A percentile compares a stretch with the other conserved stretches of the same genome.
phyloP scores from a whole-genome alignment of 768 basidiomycete species.

The Hericium alpestre region DNA sequence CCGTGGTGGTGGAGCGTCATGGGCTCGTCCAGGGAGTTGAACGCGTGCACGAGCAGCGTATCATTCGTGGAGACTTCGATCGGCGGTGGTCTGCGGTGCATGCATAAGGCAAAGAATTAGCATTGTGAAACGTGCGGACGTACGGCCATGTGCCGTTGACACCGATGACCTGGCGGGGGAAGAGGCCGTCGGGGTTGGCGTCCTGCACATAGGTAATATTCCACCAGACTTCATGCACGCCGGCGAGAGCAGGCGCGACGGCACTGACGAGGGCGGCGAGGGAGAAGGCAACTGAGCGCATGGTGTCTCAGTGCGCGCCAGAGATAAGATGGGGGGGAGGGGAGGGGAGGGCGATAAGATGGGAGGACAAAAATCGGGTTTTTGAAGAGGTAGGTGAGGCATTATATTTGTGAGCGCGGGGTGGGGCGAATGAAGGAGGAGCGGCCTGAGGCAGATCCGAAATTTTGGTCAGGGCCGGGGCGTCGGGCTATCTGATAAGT shows the following conservation, averaged over 20 bases:
- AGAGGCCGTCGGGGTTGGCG: slow-evolving; percentile 79
- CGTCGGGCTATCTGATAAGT: slow-evolving; percentile 1
- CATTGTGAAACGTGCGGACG: slow-evolving; percentile 20
- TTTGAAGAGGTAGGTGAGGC: not conserved
- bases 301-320: not conserved
- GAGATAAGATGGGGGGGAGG: slow-evolving; percentile 1
- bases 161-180: slow-evolving; percentile 67
- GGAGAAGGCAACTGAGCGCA: slow-evolving; percentile 4
- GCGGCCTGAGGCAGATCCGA: not conserved
- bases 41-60: slow-evolving; percentile 65
- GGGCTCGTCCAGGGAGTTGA: slow-evolving; percentile 56
- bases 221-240: slow-evolving; percentile 75
- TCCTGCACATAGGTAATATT: slow-evolving; percentile 76
- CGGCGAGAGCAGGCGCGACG: slow-evolving; percentile 40
- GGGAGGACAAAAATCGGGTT: slow-evolving; percentile 5
- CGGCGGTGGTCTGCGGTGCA: slow-evolving; percentile 58
- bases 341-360: slow-evolving; percentile 2
- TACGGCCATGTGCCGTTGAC: slow-evolving; percentile 93
- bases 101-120: not conserved
- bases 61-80: slow-evolving; percentile 65
- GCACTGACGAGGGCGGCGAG: slow-evolving; percentile 20
- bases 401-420: not conserved
- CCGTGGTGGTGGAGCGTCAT: slow-evolving; percentile 87
- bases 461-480: not conserved
- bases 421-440: not conserved